phyloP scores from a whole-genome alignment of 331 rosid species.

The Dryas integrifolia region DNA sequence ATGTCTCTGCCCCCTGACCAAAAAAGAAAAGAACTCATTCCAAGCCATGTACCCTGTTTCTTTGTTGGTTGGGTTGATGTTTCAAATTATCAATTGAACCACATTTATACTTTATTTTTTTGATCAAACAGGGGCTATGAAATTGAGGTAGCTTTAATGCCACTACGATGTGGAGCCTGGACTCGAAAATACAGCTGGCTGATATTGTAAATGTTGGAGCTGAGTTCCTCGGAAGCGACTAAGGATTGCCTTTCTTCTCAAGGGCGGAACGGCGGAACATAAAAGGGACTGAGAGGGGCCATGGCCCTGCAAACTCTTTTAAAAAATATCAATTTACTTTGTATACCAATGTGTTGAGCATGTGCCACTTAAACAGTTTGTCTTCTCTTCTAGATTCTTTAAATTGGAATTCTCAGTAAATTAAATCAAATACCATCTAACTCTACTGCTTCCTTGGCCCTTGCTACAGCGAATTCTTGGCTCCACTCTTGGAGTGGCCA shows the following conservation, averaged over 20 bases:
- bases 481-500: too few relatives aligned
- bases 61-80: background rate
- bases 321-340: too few relatives aligned
- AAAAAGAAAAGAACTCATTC: background rate
- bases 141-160: background rate
- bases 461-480: too few relatives aligned
- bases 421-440: too few relatives aligned
- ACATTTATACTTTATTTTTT: background rate
- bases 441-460: too few relatives aligned
- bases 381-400: too few relatives aligned
- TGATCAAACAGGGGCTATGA: conserved; percentile 10
- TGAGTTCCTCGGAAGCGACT: background rate
- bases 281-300: too few relatives aligned
- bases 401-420: too few relatives aligned
- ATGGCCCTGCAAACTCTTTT: too few relatives aligned
- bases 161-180: background rate
- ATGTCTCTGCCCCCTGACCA: background rate
- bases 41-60: background rate
- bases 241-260: background rate
- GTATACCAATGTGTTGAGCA: too few relatives aligned
- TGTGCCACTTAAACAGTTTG: too few relatives aligned
- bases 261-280: too few relatives aligned
- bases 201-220: conserved; percentile 9
- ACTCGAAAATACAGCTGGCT: background rate
- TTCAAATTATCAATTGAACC: background rate